phyloP scores from a whole-genome alignment of 1,284 basidiomycete genomes.

The Apiotrichum porosum region DNA sequence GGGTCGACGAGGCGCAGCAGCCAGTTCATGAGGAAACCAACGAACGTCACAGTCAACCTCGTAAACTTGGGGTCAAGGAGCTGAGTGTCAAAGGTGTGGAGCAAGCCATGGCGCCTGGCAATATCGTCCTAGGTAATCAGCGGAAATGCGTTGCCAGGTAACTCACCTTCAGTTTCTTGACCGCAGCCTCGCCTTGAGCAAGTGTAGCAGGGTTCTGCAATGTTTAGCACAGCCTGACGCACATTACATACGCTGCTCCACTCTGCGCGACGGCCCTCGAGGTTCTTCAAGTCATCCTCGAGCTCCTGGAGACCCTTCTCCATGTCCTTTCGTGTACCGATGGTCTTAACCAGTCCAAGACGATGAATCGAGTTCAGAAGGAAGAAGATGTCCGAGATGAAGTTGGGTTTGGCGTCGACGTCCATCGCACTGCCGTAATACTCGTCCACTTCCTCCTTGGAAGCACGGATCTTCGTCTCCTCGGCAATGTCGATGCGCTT shows the following conservation, averaged over 20 bases:
- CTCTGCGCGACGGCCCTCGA: slow-evolving; percentile 67
- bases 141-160: neutral
- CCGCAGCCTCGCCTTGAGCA: slow-evolving; percentile 55
- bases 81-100: slow-evolving; percentile 78
- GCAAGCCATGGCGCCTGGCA: slow-evolving; percentile 59
- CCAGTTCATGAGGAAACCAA: slow-evolving; percentile 90
- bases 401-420: slow-evolving; percentile 56
- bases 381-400: slow-evolving; percentile 95
- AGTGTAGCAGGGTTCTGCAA: slow-evolving; percentile 48
- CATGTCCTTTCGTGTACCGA: slow-evolving; percentile 66
- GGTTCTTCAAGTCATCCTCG: slow-evolving; percentile 68
- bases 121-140: slow-evolving; percentile 57
- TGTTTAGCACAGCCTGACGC: neutral
- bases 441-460: slow-evolving; percentile 67
- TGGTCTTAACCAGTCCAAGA: slow-evolving; percentile 74
- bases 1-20: slow-evolving; percentile 90
- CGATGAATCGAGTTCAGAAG: slow-evolving; percentile 78
- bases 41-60: slow-evolving; percentile 73
- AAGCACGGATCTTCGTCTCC: slow-evolving; percentile 87
- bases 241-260: slow-evolving; percentile 16
- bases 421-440: slow-evolving; percentile 60
- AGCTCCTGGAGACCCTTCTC: slow-evolving; percentile 70
- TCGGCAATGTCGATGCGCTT: slow-evolving; percentile 69
- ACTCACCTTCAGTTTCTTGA: slow-evolving; percentile 66
- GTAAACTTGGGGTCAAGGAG: slow-evolving; percentile 81